A percentile compares a stretch with the other conserved stretches of the same genome.
These are phyloP conservation scores for Cyberlindnera suaveolens DNA, from an alignment of 805 yeast genomes.

Conservation along the genomic window DNA sequence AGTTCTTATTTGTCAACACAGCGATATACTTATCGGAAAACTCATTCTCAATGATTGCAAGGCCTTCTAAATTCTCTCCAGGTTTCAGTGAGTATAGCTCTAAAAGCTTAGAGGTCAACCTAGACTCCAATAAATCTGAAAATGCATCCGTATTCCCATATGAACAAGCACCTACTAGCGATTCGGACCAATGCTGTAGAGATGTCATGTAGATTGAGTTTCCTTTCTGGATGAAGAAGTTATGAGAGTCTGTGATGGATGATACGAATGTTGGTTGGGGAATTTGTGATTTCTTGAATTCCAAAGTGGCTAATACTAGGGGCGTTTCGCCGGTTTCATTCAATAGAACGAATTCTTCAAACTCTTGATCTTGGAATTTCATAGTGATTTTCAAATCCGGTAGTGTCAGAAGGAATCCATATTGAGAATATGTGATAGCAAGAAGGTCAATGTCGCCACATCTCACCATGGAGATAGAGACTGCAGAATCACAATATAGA, in stretches of 20 bases:
- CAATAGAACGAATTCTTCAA: conserved; percentile 18
- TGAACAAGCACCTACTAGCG: neutral
- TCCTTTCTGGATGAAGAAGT: conserved; percentile 8
- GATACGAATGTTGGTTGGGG: neutral
- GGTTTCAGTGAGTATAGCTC: conserved; percentile 1
- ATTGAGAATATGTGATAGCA: conserved; percentile 22
- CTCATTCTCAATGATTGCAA: conserved; percentile 1
- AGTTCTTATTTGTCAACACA: conserved; percentile 3
- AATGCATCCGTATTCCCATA: neutral
- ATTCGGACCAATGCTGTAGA: neutral
- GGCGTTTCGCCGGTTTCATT: neutral
- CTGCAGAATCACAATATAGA: conserved; percentile 41
- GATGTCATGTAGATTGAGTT: conserved; percentile 4
- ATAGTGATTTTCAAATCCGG: conserved; percentile 29
- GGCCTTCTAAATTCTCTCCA: conserved; percentile 9
- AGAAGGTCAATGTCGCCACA: conserved; percentile 25
- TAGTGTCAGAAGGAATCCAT: conserved; percentile 24
- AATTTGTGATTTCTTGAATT: conserved; percentile 7
- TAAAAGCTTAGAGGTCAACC: neutral
- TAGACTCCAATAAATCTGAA: neutral
- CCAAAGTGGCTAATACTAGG: conserved; percentile 2
- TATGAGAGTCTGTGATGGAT: neutral
- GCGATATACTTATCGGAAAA: conserved; percentile 2
- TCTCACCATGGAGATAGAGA: conserved; percentile 25
- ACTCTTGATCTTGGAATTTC: conserved; percentile 25